Evolutionary conservation across 1,139 yeast species (phyloP), one percentile per base, ranked within the genome.

Genomic region (Casaregolazyma lundiana): DNA sequence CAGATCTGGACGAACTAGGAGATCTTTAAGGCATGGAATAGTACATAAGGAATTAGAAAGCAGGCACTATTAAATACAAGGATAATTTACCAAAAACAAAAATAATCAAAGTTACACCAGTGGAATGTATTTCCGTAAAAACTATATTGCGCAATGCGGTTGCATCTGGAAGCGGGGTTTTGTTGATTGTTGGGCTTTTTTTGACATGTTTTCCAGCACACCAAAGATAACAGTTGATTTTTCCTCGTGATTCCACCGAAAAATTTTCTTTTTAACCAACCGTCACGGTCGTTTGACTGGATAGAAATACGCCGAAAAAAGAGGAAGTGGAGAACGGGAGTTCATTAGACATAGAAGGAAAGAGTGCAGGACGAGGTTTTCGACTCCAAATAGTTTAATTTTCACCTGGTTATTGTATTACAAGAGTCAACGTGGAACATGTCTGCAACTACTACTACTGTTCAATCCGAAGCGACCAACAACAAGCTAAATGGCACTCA

Each of bases 1-100:
- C 43, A 30, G 49, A 48, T 41, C 35, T 50, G 36, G 30, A 26
- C 16, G 52, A 51, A 21, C 35, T 51, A 3, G 42, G 41, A 7
- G 44, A 49, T 36, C 17, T 44, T 13, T 45, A 47, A 34, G 46
- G 38, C 15, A 19, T 37, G 20, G 40, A 19, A 11, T 38, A 32
- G 8, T 13, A 9, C 36, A 8, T 34, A n/a, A n/a, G 13, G 32
- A 26, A 26, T 9, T 26, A 26, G 15, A n/a, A n/a, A n/a, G n/a
- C n/a, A n/a, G n/a, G n/a, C n/a, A 13, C 9, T 35, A 26, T 26
- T 26, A 26, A 26, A 26, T 26, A 11, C 32, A 11, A 6, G 8
- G 13, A 26, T 26, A 26, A 26, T 26, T n/a, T 13, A 13, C 29
- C 29, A 24, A 24, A 24, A 24, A 24, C 3, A 24, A 24, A 24